Conservation (phyloP, 768 basidiomycete species). For the Favolaschia claudopus region DNA sequence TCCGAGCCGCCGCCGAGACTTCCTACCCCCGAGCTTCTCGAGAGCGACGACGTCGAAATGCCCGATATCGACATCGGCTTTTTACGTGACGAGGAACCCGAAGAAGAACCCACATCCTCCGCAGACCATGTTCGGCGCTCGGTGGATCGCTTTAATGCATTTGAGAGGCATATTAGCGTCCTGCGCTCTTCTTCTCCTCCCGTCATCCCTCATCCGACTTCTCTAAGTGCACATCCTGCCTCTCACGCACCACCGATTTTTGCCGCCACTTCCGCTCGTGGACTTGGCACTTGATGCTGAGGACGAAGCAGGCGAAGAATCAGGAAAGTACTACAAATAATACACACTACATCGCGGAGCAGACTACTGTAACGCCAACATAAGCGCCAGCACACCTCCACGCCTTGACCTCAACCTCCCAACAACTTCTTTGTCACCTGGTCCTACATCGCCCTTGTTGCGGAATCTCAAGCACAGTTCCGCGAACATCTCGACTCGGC, state of each 20-base stretch:
- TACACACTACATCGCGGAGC: no score
- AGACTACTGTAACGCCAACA: slow-evolving; percentile 4
- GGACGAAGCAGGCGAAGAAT: slow-evolving; percentile 20
- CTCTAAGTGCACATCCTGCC: slow-evolving; percentile 15
- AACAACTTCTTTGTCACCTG: slow-evolving; percentile 20
- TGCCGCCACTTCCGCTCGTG: slow-evolving; percentile 45
- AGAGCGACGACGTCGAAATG: slow-evolving; percentile 57
- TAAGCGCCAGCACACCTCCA: slow-evolving; percentile 18
- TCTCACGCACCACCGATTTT: slow-evolving; percentile 29
- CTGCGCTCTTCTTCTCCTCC: slow-evolving; percentile 50
- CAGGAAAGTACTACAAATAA: no score
- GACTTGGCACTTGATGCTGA: slow-evolving; percentile 28
- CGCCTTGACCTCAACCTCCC: slow-evolving; percentile 25
- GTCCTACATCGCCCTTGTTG: neutral
- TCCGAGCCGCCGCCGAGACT: slow-evolving; percentile 45
- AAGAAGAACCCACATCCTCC: slow-evolving; percentile 28
- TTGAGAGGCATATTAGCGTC: slow-evolving; percentile 60
- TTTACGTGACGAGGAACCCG: slow-evolving; percentile 28
- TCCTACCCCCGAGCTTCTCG: slow-evolving; percentile 51
- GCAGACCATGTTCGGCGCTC: slow-evolving; percentile 52
- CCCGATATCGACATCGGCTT: slow-evolving; percentile 41
- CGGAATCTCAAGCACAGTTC: slow-evolving; percentile 28
- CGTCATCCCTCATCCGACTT: slow-evolving; percentile 25
- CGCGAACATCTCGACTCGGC: slow-evolving; percentile 44
- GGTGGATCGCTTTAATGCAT: slow-evolving; percentile 60